A percentile compares a stretch with the other conserved stretches of the same genome.
These are phyloP conservation scores for Quercus gilva DNA, from an alignment of 306 rosid genomes.

Conservation along the genomic window DNA sequence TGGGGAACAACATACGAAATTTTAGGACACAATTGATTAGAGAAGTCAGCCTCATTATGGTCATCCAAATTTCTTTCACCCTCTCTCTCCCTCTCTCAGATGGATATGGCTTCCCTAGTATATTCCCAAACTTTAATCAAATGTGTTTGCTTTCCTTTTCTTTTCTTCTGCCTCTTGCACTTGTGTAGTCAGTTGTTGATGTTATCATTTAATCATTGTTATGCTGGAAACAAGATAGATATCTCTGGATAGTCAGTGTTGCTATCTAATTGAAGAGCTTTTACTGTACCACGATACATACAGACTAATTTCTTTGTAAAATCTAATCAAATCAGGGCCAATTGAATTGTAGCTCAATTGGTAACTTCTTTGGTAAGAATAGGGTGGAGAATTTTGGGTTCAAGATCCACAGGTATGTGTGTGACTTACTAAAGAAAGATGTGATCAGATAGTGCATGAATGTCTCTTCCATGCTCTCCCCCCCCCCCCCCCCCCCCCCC, in stretches of 20 bases:
- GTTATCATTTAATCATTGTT: neutral
- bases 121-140: neutral
- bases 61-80: neutral
- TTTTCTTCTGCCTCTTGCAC: neutral
- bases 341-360: neutral
- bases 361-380: neutral
- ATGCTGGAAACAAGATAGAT: too few relatives aligned
- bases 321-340: neutral
- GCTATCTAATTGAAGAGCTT: neutral
- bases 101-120: neutral
- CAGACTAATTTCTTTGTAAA: neutral
- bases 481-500: neutral
- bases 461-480: too few relatives aligned
- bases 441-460: neutral
- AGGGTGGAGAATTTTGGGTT: neutral
- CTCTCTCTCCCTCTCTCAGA: neutral
- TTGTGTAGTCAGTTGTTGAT: neutral
- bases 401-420: neutral
- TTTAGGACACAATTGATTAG: neutral
- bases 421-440: neutral
- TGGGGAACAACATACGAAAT: neutral
- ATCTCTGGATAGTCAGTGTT: too few relatives aligned
- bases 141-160: neutral
- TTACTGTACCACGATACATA: neutral
- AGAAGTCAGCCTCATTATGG: neutral